Evolutionary conservation across 805 yeast genomes (phyloP), one percentile per base, ranked within the genome.

Genomic region (Pichia cabralensis): DNA sequence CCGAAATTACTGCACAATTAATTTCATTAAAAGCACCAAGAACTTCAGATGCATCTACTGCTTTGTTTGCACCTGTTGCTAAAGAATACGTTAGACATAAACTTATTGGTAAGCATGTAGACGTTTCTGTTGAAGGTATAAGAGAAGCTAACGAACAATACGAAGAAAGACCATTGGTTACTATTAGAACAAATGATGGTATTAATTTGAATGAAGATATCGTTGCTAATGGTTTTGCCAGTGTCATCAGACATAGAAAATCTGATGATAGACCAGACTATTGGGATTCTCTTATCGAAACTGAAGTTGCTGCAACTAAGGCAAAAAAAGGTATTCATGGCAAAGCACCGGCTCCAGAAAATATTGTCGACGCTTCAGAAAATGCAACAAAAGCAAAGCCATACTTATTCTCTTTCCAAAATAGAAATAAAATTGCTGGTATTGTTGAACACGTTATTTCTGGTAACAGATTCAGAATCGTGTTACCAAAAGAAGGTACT

Each of bases 351-450:
- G 72, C 72, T 12, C 58, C 72, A 15, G 75, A 74, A 25, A 67
- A 84, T 45, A 56, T 74, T 22, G 80, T 81, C 22, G 89, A 85
- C 53, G 94, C 94, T 5, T 78, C 89, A 15, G 94, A 82, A 52
- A 72, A 69, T 45, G 64, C 69, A 6, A 61, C 76, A 27, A 74
- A 83, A 48, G 85, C 95, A 22, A 76, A 76, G 42, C 75, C 88
- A 6, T 82, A 76, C 49, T 64, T 81, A 48, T 69, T 80, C 40
- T 74, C 84, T 3, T 71, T 84, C 45, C 73, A 70, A 50, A 73
- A 78, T 44, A 77, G 79, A 60, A 67, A 73, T 18, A 65, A 71
- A 38, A 67, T 82, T 33, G 60, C 76, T 9, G 92, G 79, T 28
- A 67, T 73, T 41, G 85, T 84, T 19, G 95, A 85, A 43, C 76